Percentiles rank a stretch among this genome's conserved stretches.
Conservation (phyloP, 495 filamentous ascomycete genomes). For the Aspergillus avenaceus region DNA sequence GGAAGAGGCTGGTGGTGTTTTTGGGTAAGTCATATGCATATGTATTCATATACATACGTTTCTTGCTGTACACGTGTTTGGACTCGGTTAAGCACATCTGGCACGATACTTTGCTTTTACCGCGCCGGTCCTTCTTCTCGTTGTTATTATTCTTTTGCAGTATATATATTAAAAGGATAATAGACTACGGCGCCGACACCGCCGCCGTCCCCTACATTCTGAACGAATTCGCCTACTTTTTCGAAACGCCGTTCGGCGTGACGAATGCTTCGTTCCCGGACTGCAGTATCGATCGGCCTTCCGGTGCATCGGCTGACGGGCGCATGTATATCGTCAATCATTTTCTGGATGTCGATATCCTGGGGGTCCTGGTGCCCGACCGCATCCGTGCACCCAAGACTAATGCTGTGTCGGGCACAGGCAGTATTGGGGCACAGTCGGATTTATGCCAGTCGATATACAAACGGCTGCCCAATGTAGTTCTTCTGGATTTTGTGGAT, state of each 20-base stretch:
- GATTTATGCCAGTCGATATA: slow-evolving; percentile 49
- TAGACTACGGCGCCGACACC: slow-evolving; percentile 47
- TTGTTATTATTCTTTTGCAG: not conserved
- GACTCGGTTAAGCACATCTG: too few species aligned
- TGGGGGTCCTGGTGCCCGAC: slow-evolving; percentile 54
- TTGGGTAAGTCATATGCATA: slow-evolving; percentile 32
- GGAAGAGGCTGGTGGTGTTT: slow-evolving; percentile 60
- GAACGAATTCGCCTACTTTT: slow-evolving; percentile 65
- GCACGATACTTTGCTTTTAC: too few species aligned
- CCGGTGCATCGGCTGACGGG: slow-evolving; percentile 34
- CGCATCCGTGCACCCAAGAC: slow-evolving; percentile 48
- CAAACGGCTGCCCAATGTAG: slow-evolving; percentile 51
- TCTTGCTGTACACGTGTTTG: too few species aligned
- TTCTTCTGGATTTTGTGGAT: slow-evolving; percentile 67
- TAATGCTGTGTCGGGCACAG: slow-evolving; percentile 48
- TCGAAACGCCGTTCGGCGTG: slow-evolving; percentile 65
- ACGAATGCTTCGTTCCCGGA: slow-evolving; percentile 42
- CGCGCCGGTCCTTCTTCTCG: not conserved
- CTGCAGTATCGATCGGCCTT: slow-evolving; percentile 63
- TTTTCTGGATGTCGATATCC: slow-evolving; percentile 38
- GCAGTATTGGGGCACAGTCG: slow-evolving; percentile 57
- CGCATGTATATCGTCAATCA: slow-evolving; percentile 56
- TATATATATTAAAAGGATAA: not conserved
- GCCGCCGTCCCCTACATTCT: slow-evolving; percentile 57
- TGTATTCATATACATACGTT: too few species aligned